Evolutionary conservation across 2,329 filamentous ascomycete species (phyloP).

Genomic region (Beauveria rudraprayagi): DNA sequence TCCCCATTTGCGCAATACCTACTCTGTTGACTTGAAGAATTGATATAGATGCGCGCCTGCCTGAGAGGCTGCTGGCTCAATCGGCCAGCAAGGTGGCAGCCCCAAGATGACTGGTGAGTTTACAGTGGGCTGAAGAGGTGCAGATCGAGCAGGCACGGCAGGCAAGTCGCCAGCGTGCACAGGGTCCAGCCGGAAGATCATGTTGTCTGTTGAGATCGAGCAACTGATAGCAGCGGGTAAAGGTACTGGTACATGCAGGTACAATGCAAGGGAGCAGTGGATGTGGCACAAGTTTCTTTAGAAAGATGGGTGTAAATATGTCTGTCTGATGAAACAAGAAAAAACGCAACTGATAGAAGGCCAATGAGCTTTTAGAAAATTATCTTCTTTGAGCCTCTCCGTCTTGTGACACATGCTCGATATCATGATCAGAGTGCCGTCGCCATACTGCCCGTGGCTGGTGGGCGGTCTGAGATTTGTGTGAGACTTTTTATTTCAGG

Average conservation of each 20-base stretch:
- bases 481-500: background rate
- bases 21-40: no score
- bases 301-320: background rate
- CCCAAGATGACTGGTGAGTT: background rate
- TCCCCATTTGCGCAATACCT: no score
- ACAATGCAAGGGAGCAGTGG: background rate
- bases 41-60: no score
- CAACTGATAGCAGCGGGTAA: background rate
- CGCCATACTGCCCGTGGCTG: background rate
- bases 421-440: background rate
- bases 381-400: no score
- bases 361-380: background rate
- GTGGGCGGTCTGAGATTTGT: background rate
- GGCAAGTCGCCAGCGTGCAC: background rate
- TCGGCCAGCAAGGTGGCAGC: background rate
- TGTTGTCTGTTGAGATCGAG: background rate
- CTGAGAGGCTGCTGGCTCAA: background rate
- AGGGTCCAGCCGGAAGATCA: background rate
- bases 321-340: background rate
- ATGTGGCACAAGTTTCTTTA: background rate
- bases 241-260: slow-evolving; percentile 8
- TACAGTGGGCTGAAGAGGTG: background rate
- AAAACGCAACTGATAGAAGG: background rate
- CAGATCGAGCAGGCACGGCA: background rate
- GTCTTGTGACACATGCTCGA: background rate